Conservation (phyloP, 1,139 yeast genomes). For the Dujonia santamariae region DNA sequence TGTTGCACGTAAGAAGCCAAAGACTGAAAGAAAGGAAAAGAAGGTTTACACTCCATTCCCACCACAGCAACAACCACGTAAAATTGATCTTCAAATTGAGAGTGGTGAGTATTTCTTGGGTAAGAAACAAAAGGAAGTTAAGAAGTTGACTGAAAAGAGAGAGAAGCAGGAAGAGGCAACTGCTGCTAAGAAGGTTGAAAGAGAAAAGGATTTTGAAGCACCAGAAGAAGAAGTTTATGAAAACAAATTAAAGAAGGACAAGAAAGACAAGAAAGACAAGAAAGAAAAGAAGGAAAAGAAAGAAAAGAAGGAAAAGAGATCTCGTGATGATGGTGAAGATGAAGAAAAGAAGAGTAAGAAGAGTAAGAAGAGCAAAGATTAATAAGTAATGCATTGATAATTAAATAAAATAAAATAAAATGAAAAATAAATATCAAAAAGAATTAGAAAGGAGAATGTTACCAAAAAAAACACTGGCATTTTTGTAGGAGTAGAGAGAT, state of each 20-base stretch:
- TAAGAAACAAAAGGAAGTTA: conserved; percentile 73
- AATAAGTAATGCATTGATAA: conserved; percentile 3
- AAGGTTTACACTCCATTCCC: conserved; percentile 98
- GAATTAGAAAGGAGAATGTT: not conserved
- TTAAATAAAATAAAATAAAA: not conserved
- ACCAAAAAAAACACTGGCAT: not conserved
- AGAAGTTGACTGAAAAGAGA: conserved; percentile 72
- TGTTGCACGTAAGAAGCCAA: conserved; percentile 90
- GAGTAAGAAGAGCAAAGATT: conserved; percentile 15
- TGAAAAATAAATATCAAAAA: not conserved
- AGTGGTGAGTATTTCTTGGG: conserved; percentile 97
- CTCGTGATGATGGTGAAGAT: conserved; percentile 10
- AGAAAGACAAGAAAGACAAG: conserved; percentile 21
- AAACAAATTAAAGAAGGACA: conserved; percentile 25
- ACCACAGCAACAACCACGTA: conserved; percentile 95
- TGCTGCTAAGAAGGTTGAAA: conserved; percentile 62
- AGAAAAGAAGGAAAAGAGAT: conserved; percentile 18
- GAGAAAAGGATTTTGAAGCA: conserved; percentile 77
- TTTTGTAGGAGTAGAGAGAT: too few relatives aligned
- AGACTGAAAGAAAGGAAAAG: conserved; percentile 59
- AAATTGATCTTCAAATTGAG: conserved; percentile 95
- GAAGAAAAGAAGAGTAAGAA: conserved; percentile 20
- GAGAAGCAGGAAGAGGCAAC: conserved; percentile 74
- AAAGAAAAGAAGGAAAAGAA: conserved; percentile 21
- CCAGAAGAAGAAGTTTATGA: conserved; percentile 71